Conservation (phyloP, 768 basidiomycete genomes). For the Hortiboletus flavorubellus region DNA sequence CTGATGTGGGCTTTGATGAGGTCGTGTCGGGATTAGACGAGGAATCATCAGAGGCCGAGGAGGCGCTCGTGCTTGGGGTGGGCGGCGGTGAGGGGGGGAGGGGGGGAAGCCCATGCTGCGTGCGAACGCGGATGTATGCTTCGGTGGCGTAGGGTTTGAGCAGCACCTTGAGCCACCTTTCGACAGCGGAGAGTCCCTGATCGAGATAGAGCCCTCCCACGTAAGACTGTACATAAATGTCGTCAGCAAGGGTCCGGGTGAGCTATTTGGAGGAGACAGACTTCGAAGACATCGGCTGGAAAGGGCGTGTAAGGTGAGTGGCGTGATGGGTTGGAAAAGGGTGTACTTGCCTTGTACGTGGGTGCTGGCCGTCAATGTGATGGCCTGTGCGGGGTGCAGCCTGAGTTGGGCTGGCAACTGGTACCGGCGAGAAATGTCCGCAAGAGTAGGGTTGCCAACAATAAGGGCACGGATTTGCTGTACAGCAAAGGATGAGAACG, state of each 20-base stretch:
- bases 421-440: conserved; percentile 66
- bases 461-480: conserved; percentile 79
- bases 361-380: conserved; percentile 63
- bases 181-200: conserved; percentile 56
- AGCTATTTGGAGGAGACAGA: conserved; percentile 26
- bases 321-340: neutral
- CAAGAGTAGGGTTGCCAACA: conserved; percentile 71
- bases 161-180: conserved; percentile 58
- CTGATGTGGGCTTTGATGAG: neutral
- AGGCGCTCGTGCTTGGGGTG: conserved; percentile 13
- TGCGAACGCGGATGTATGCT: conserved; percentile 62
- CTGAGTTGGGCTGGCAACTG: conserved; percentile 57
- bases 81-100: conserved; percentile 30
- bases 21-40: neutral
- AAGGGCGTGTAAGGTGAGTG: conserved; percentile 1
- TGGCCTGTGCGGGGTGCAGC: conserved; percentile 69
- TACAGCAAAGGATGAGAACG: neutral
- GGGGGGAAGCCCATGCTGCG: conserved; percentile 63
- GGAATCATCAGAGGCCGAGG: conserved; percentile 13
- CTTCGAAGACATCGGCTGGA: conserved; percentile 78
- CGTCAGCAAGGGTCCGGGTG: neutral
- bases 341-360: conserved; percentile 63
- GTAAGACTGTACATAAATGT: conserved; percentile 50
- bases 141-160: conserved; percentile 59
- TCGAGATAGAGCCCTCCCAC: conserved; percentile 77